These are phyloP conservation scores for Sistotremastrum niveocremeum DNA, from an alignment of 768 basidiomycete genomes.

Conservation along the genomic window DNA sequence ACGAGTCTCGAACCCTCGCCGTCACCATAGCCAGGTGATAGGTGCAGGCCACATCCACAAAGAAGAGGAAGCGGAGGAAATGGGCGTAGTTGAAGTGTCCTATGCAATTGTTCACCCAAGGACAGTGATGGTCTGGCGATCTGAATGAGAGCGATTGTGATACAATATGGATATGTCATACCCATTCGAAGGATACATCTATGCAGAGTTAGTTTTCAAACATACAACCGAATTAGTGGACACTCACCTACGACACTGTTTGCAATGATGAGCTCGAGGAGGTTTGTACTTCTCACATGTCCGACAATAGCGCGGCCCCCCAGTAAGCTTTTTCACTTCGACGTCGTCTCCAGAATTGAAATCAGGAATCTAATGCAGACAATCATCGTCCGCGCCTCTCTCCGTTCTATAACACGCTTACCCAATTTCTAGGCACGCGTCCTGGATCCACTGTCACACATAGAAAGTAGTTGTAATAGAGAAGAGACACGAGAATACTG, in stretches of 20 bases:
- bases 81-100: constrained; percentile 85
- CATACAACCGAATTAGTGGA: background rate
- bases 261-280: constrained; percentile 86
- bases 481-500: constrained; percentile 61
- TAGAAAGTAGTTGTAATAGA: constrained; percentile 83
- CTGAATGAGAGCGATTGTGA: constrained; percentile 4
- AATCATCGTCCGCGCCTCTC: constrained; percentile 1
- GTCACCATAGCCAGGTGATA: constrained; percentile 84
- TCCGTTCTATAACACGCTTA: constrained; percentile 19
- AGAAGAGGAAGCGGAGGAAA: constrained; percentile 43
- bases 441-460: constrained; percentile 81
- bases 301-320: constrained; percentile 73
- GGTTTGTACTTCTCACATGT: constrained; percentile 79
- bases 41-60: constrained; percentile 28
- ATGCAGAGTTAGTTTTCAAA: background rate
- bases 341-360: constrained; percentile 49
- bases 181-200: constrained; percentile 89
- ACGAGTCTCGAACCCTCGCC: constrained; percentile 38
- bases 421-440: constrained; percentile 66
- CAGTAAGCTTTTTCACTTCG: constrained; percentile 85
- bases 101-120: constrained; percentile 91
- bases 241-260: constrained; percentile 65
- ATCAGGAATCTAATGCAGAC: constrained; percentile 52
- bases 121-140: constrained; percentile 70
- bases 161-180: constrained; percentile 12